These are phyloP conservation scores for Lipomyces yamadae DNA, from an alignment of 805 yeast genomes.

Conservation along the genomic window DNA sequence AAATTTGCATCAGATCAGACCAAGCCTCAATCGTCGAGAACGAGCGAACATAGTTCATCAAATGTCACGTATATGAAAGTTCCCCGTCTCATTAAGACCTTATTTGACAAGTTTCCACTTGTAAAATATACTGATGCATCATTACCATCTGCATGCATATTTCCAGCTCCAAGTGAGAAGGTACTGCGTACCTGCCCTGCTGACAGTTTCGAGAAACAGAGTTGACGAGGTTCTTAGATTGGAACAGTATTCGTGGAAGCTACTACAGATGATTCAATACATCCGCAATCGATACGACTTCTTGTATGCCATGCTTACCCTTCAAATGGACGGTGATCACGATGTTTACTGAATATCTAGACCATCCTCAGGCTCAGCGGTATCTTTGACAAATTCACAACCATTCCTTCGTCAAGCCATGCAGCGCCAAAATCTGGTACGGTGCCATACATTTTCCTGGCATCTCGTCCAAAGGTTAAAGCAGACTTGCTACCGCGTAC, in stretches of 20 bases:
- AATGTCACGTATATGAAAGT: constrained; percentile 18
- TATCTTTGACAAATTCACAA: constrained; percentile 6
- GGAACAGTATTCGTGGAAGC: constrained; percentile 27
- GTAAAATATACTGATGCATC: constrained; percentile 15
- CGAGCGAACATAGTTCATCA: neutral
- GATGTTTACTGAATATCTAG: neutral
- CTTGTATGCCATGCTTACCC: constrained; percentile 14
- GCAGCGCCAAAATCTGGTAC: constrained; percentile 24
- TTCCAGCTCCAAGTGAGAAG: neutral
- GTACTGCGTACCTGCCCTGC: neutral
- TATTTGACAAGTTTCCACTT: constrained; percentile 31
- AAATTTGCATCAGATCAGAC: neutral
- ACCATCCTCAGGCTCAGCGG: constrained; percentile 15
- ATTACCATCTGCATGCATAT: constrained; percentile 4
- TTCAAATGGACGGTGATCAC: neutral
- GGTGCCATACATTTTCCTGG: constrained; percentile 27
- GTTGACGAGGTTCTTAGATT: constrained; percentile 2
- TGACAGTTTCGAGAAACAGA: neutral
- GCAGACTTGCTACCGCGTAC: neutral
- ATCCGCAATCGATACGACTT: constrained; percentile 24
- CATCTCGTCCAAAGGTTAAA: neutral
- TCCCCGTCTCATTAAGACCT: constrained; percentile 23
- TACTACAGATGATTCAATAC: constrained; percentile 11
- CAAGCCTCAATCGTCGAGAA: neutral
- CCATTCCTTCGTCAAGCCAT: constrained; percentile 21